Conservation (phyloP, 2,329 filamentous ascomycete genomes). For the Arthrobotrys iridis region DNA sequence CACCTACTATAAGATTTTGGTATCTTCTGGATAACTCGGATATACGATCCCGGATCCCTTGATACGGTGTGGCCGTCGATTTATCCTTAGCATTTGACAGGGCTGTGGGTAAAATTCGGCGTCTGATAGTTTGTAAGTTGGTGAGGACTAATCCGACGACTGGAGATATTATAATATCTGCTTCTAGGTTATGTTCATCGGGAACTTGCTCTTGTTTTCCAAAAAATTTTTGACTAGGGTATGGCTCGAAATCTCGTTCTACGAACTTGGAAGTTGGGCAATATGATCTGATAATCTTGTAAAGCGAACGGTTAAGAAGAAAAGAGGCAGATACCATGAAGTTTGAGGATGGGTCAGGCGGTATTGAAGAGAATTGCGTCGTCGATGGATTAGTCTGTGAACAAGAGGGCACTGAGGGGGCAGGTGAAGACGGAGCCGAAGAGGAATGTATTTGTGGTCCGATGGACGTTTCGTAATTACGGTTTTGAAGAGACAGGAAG, state of each 20-base stretch:
- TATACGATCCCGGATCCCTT: slow-evolving; percentile 29
- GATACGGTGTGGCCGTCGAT: background rate
- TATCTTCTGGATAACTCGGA: slow-evolving; percentile 25
- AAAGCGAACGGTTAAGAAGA: slow-evolving; percentile 20
- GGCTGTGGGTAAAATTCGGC: background rate
- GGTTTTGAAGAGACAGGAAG: slow-evolving; percentile 39
- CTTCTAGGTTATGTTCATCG: slow-evolving; percentile 21
- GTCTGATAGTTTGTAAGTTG: slow-evolving; percentile 34
- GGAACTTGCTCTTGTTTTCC: slow-evolving; percentile 31
- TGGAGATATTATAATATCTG: slow-evolving; percentile 42
- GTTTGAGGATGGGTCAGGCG: slow-evolving; percentile 3
- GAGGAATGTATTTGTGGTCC: background rate
- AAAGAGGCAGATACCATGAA: slow-evolving; percentile 41
- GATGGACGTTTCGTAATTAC: background rate
- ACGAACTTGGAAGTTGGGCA: slow-evolving; percentile 39
- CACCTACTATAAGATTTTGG: slow-evolving; percentile 13
- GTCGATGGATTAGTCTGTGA: slow-evolving; percentile 11
- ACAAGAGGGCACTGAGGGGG: background rate
- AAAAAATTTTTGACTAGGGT: background rate
- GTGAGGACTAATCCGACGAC: slow-evolving; percentile 30
- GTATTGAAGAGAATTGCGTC: background rate
- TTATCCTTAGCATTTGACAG: background rate
- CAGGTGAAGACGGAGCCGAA: background rate
- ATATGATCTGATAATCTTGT: slow-evolving; percentile 20
- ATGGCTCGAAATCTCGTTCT: slow-evolving; percentile 33